Evolutionary conservation across 345 rosid species (phyloP).

Genomic region (Arabidopsis thaliana): DNA sequence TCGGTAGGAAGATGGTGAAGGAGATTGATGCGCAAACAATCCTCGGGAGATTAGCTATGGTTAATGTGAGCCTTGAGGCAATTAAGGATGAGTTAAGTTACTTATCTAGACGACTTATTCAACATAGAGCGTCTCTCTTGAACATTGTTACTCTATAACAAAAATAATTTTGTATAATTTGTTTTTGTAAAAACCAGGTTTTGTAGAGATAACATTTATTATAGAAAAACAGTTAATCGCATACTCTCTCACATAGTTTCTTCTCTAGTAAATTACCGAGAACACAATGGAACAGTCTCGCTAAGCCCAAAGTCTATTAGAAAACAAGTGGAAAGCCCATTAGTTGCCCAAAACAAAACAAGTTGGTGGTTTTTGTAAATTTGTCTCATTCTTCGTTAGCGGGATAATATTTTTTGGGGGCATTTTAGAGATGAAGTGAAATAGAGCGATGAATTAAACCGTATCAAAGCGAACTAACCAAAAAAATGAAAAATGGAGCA

Average conservation of each 20-base stretch:
- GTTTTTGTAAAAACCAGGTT: conserved; percentile 22
- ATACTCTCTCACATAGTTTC: too few relatives aligned
- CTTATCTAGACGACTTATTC: conserved; percentile 50
- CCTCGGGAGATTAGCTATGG: conserved; percentile 39
- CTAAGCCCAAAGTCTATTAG: too few relatives aligned
- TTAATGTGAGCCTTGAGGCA: conserved; percentile 46
- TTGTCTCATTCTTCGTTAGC: too few relatives aligned
- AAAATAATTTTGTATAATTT: conserved; percentile 16
- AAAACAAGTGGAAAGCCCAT: too few relatives aligned
- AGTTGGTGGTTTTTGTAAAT: too few relatives aligned
- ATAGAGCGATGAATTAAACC: background rate
- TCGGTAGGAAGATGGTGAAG: conserved; percentile 26
- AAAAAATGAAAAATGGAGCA: background rate
- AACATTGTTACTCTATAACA: conserved; percentile 48
- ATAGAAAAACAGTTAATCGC: conserved; percentile 10
- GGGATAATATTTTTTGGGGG: too few relatives aligned
- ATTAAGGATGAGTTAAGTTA: conserved; percentile 52
- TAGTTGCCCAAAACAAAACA: too few relatives aligned
- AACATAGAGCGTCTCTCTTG: conserved; percentile 57
- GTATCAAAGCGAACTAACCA: background rate
- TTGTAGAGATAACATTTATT: conserved; percentile 15
- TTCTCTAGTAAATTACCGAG: too few relatives aligned
- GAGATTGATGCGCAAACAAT: conserved; percentile 31
- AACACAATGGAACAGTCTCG: too few relatives aligned
- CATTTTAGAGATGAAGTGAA: too few relatives aligned